Evolutionary conservation across 805 yeast genomes (phyloP).

Genomic region (Cyberlindnera samutprakarnensis): DNA sequence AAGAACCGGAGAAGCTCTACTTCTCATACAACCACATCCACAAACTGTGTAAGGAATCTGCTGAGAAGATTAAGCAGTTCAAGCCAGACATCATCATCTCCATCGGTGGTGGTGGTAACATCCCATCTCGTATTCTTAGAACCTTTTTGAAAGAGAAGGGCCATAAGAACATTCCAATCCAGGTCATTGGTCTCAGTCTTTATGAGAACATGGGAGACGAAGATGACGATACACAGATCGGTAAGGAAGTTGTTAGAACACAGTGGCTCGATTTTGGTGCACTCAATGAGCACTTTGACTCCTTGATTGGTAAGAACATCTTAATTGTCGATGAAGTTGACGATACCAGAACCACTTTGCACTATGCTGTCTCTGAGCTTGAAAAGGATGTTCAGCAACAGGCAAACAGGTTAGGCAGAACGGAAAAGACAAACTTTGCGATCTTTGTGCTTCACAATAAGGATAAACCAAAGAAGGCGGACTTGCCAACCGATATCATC

Average conservation of each 20-base stretch:
- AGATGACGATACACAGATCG: constrained; percentile 41
- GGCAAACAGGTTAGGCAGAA: constrained; percentile 52
- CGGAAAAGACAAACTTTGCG: constrained; percentile 59
- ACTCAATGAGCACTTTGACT: constrained; percentile 58
- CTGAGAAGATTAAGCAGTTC: constrained; percentile 36
- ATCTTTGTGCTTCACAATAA: constrained; percentile 82
- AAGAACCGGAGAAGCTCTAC: constrained; percentile 37
- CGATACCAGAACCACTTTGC: constrained; percentile 85
- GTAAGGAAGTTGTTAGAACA: constrained; percentile 77
- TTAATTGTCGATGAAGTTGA: constrained; percentile 88
- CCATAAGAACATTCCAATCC: constrained; percentile 60
- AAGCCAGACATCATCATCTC: constrained; percentile 55
- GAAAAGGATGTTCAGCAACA: constrained; percentile 49
- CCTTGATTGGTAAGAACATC: constrained; percentile 73
- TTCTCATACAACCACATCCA: constrained; percentile 78
- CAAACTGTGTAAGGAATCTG: constrained; percentile 70
- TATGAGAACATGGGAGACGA: constrained; percentile 50
- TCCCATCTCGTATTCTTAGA: constrained; percentile 54
- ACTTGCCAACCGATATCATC: constrained; percentile 56
- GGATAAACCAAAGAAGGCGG: constrained; percentile 72
- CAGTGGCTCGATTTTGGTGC: constrained; percentile 87
- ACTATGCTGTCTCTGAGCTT: constrained; percentile 74
- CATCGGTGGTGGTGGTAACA: constrained; percentile 70
- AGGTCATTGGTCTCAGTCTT: constrained; percentile 59
- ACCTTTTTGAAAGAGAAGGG: constrained; percentile 53